Conservation (phyloP, 441 rosid species). For the Croton setiger region DNA sequence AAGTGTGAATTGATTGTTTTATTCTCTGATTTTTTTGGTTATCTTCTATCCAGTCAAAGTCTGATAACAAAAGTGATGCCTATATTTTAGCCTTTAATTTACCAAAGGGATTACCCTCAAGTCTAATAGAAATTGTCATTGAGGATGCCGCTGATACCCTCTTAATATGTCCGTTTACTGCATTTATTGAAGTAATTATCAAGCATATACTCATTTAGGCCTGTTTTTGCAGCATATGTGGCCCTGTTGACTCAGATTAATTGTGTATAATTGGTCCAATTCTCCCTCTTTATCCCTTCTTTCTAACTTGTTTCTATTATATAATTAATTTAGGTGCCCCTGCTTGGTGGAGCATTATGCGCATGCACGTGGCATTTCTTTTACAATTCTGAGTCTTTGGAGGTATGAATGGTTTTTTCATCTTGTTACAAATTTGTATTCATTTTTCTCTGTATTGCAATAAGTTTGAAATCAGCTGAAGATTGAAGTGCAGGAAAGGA, state of each 20-base stretch:
- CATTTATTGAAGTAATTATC: background rate
- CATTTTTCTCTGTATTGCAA: background rate
- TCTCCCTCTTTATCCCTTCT: background rate
- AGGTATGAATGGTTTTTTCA: constrained; percentile 43
- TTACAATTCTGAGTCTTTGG: constrained; percentile 82
- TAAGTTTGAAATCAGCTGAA: background rate
- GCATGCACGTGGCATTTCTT: constrained; percentile 99
- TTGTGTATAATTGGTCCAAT: background rate
- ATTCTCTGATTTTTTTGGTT: constrained; percentile 1
- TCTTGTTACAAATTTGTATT: background rate
- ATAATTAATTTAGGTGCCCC: constrained; percentile 58
- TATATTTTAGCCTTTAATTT: constrained; percentile 1
- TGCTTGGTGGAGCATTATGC: constrained; percentile 94
- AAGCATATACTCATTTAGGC: background rate
- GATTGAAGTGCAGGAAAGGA: background rate
- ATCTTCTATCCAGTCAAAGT: too few species aligned
- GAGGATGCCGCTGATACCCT: background rate
- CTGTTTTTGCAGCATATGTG: background rate
- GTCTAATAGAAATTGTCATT: background rate
- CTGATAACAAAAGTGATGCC: background rate
- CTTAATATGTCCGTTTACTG: background rate
- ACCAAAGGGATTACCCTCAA: background rate
- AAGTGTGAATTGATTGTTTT: background rate
- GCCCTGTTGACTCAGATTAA: background rate
- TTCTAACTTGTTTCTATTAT: constrained; percentile 2